Conservation (phyloP, 306 rosid genomes). For the Fragaria iinumae region DNA sequence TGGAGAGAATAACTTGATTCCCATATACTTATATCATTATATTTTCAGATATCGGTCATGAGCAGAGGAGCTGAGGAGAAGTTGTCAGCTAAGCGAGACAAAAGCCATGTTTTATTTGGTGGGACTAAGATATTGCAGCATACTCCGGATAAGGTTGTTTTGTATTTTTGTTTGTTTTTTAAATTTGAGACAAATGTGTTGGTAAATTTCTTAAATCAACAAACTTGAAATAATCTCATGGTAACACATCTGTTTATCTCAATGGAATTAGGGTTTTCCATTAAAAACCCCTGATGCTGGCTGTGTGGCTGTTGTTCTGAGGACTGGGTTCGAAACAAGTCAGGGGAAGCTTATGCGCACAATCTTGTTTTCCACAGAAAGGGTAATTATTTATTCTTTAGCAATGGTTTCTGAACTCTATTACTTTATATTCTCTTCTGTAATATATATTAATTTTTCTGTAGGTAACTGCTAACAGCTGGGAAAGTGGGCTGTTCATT, state of each 20-base stretch:
- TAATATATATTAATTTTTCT: constrained; percentile 1
- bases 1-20: background rate
- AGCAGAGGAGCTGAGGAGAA: constrained; percentile 73
- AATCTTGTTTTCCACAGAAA: constrained; percentile 92
- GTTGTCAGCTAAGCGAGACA: constrained; percentile 81
- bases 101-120: constrained; percentile 86
- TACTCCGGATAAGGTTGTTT: constrained; percentile 81
- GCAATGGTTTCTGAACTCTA: constrained; percentile 6
- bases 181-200: background rate
- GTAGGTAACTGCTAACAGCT: constrained; percentile 99
- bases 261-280: constrained; percentile 69
- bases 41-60: constrained; percentile 65
- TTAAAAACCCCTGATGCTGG: constrained; percentile 95
- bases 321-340: constrained; percentile 99
- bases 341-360: constrained; percentile 99
- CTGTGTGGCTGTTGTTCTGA: constrained; percentile 89
- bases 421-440: constrained; percentile 5
- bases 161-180: background rate
- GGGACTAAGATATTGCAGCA: constrained; percentile 99
- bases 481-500: constrained; percentile 99
- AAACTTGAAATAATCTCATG: constrained; percentile 9
- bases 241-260: constrained; percentile 26
- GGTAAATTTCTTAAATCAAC: background rate
- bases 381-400: constrained; percentile 56
- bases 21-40: background rate